Evolutionary conservation across 108 stramenopile genomes (phyloP).

Genomic region (Craspedostauros australis): DNA sequence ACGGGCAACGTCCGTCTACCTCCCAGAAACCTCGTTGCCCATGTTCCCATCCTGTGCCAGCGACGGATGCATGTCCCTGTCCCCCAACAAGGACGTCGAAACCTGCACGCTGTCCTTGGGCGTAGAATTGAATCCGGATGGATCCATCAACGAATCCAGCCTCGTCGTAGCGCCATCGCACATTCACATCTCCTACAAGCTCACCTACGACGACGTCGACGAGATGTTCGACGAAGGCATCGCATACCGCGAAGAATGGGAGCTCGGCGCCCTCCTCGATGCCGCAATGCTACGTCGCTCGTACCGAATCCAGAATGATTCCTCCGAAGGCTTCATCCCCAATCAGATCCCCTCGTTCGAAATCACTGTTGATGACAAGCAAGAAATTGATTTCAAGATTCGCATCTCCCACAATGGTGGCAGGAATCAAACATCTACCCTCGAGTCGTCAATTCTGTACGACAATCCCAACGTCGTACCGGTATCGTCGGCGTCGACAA

Average conservation of each 20-base stretch:
- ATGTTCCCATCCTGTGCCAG: slow-evolving; percentile 58
- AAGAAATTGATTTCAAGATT: slow-evolving; percentile 39
- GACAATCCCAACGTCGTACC: slow-evolving; percentile 20
- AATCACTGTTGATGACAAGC: slow-evolving; percentile 26
- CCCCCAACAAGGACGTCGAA: slow-evolving; percentile 30
- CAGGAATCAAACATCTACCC: slow-evolving; percentile 36
- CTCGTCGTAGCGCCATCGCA: slow-evolving; percentile 54
- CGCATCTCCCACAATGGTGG: slow-evolving; percentile 68
- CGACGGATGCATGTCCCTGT: slow-evolving; percentile 50
- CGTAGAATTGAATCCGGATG: slow-evolving; percentile 62
- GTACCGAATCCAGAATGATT: slow-evolving; percentile 49
- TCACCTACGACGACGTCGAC: slow-evolving; percentile 78
- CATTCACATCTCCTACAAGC: slow-evolving; percentile 58
- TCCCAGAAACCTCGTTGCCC: slow-evolving; percentile 48
- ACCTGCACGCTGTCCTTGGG: slow-evolving; percentile 52
- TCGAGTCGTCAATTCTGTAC: slow-evolving; percentile 8
- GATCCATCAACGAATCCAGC: slow-evolving; percentile 46
- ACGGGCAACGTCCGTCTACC: slow-evolving; percentile 60
- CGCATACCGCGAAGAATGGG: slow-evolving; percentile 75
- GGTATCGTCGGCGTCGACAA: slow-evolving; percentile 40
- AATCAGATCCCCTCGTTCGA: slow-evolving; percentile 55
- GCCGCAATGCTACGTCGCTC: slow-evolving; percentile 48
- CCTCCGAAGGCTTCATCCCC: slow-evolving; percentile 57
- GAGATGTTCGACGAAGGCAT: slow-evolving; percentile 79
- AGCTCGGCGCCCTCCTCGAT: slow-evolving; percentile 64